Evolutionary conservation across 179 eudicot species (phyloP).

Genomic region (Pouteria campechiana): DNA sequence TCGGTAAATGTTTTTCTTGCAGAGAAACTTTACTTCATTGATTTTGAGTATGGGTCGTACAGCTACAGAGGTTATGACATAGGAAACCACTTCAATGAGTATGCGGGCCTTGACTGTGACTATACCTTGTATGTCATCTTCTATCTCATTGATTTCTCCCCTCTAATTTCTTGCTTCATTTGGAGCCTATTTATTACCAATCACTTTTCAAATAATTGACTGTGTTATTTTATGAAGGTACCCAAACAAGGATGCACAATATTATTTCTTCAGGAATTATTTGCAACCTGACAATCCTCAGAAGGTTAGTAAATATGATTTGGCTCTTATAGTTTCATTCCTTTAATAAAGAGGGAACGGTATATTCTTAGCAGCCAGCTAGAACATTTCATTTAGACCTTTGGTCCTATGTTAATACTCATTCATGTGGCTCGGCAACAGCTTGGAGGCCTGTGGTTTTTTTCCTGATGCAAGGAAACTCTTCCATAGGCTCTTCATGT

Average conservation of each 20-base stretch:
- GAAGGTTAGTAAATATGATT: slow-evolving; percentile 36
- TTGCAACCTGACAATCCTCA: slow-evolving; percentile 51
- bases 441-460: too few relatives aligned
- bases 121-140: slow-evolving; percentile 60
- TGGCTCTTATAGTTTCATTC: not conserved
- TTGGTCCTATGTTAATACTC: too few relatives aligned
- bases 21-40: slow-evolving; percentile 88
- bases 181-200: too few relatives aligned
- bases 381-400: too few relatives aligned
- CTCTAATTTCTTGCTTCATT: too few relatives aligned
- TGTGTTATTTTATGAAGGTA: slow-evolving; percentile 42
- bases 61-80: slow-evolving; percentile 94
- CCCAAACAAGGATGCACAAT: slow-evolving; percentile 82
- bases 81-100: slow-evolving; percentile 96
- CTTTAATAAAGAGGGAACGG: not conserved
- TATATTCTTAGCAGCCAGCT: too few relatives aligned
- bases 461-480: too few relatives aligned
- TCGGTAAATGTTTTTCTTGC: too few relatives aligned
- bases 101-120: slow-evolving; percentile 96
- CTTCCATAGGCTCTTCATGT: too few relatives aligned
- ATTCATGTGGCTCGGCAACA: too few relatives aligned
- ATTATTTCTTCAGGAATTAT: slow-evolving; percentile 89
- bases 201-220: too few relatives aligned
- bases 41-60: slow-evolving; percentile 95
- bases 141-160: not conserved